Conservation (phyloP, 768 basidiomycete species). For the Cystofilobasidium bisporidii region DNA sequence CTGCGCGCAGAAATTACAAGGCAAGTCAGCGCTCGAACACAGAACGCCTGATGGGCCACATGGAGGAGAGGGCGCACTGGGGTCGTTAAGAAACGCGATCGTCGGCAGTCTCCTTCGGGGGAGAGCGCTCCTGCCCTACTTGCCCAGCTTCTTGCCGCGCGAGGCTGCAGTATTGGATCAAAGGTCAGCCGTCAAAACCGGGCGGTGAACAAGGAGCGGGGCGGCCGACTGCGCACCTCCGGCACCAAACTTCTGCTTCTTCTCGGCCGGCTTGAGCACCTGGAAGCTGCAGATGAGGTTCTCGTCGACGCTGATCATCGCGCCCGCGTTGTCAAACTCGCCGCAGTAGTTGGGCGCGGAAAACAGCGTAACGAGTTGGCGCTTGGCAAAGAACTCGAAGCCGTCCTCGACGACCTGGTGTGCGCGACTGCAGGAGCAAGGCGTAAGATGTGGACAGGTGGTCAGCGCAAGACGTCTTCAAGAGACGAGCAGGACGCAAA, state of each 20-base stretch:
- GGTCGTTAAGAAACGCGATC: too few species aligned
- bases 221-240: too few species aligned
- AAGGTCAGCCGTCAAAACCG: too few species aligned
- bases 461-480: too few species aligned
- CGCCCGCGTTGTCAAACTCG: constrained; percentile 39
- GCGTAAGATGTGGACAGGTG: not conserved
- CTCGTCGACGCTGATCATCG: constrained; percentile 99
- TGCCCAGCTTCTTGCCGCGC: constrained; percentile 1
- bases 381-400: constrained; percentile 32
- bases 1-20: too few species aligned
- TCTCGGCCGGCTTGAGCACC: constrained; percentile 98
- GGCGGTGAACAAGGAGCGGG: too few species aligned
- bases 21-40: too few species aligned
- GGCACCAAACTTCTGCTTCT: constrained; percentile 40
- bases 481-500: not conserved
- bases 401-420: constrained; percentile 31
- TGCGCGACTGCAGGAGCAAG: constrained; percentile 9
- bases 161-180: not conserved
- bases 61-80: not conserved
- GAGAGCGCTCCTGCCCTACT: not conserved
- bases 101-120: too few species aligned
- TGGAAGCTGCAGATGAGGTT: constrained; percentile 96
- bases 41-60: too few species aligned
- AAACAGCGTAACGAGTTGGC: constrained; percentile 32
- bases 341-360: constrained; percentile 31